Evolutionary conservation across 768 basidiomycete genomes (phyloP).

Genomic region (Hericium coralloides): DNA sequence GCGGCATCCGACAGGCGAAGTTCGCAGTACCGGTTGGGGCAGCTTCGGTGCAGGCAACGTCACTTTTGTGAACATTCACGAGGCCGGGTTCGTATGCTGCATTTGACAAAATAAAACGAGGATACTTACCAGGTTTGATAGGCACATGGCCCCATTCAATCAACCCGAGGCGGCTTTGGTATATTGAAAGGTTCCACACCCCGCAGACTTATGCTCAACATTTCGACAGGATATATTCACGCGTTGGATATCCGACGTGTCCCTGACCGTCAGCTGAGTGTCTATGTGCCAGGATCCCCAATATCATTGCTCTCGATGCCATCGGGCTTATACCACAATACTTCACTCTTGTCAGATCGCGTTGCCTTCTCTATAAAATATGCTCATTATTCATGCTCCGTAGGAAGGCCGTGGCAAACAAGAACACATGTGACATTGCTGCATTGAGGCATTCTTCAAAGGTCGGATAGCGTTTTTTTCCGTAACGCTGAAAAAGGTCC

Average conservation of each 20-base stretch:
- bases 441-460: no score
- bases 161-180: slow-evolving; percentile 83
- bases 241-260: slow-evolving; percentile 46
- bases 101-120: neutral
- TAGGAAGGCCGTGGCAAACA: no score
- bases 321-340: no score
- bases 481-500: no score
- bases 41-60: slow-evolving; percentile 71
- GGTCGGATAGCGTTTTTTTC: neutral
- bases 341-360: no score
- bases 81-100: slow-evolving; percentile 58
- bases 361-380: no score
- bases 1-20: slow-evolving; percentile 46
- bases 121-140: slow-evolving; percentile 17
- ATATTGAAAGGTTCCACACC: slow-evolving; percentile 17
- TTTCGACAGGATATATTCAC: slow-evolving; percentile 45
- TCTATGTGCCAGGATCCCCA: neutral
- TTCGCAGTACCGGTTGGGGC: slow-evolving; percentile 59
- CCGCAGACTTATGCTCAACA: slow-evolving; percentile 1
- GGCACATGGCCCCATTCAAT: slow-evolving; percentile 88
- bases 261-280: slow-evolving; percentile 27
- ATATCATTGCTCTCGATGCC: no score
- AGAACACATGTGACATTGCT: no score
- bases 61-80: slow-evolving; percentile 68
- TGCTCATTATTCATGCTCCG: no score